Percentiles rank a stretch among this genome's conserved stretches.
Conservation (phyloP, 23 red algal species). For the Gracilaria domingensis region DNA sequence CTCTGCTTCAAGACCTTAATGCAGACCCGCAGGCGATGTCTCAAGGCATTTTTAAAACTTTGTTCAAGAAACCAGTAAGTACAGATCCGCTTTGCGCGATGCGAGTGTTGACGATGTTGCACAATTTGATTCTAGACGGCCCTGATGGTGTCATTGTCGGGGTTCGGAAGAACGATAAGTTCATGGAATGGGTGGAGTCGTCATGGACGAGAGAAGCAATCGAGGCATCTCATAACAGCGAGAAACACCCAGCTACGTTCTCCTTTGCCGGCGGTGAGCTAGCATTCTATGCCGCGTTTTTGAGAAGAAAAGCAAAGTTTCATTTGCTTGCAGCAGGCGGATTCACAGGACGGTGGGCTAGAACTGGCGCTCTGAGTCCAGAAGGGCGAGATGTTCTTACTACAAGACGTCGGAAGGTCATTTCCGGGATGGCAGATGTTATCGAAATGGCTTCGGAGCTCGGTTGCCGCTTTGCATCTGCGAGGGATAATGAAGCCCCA, state of each 20-base stretch:
- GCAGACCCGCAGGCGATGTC: conserved; percentile 31
- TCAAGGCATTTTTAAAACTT: conserved; percentile 60
- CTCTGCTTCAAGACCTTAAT: conserved; percentile 53
- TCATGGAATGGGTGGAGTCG: conserved; percentile 73
- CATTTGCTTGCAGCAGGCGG: conserved; percentile 67
- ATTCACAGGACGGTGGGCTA: conserved; percentile 73
- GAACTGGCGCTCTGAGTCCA: conserved; percentile 44
- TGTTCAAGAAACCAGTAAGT: conserved; percentile 74
- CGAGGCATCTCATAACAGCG: conserved; percentile 1
- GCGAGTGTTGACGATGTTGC: conserved; percentile 63
- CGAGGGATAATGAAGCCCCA: conserved; percentile 51
- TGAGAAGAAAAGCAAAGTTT: conserved; percentile 81
- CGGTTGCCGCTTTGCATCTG: conserved; percentile 40
- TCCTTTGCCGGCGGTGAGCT: conserved; percentile 75
- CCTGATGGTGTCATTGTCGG: conserved; percentile 38
- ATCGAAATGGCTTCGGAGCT: conserved; percentile 66
- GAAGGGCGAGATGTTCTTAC: conserved; percentile 63
- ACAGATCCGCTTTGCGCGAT: conserved; percentile 71
- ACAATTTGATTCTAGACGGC: conserved; percentile 81
- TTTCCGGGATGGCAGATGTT: conserved; percentile 82
- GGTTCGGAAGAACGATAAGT: conserved; percentile 73
- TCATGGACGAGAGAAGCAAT: conserved; percentile 78
- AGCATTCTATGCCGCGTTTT: conserved; percentile 67
- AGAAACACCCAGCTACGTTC: conserved; percentile 19
- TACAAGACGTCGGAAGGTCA: conserved; percentile 70